Conservation (phyloP, 768 basidiomycete species). For the Cubamyces sp. region DNA sequence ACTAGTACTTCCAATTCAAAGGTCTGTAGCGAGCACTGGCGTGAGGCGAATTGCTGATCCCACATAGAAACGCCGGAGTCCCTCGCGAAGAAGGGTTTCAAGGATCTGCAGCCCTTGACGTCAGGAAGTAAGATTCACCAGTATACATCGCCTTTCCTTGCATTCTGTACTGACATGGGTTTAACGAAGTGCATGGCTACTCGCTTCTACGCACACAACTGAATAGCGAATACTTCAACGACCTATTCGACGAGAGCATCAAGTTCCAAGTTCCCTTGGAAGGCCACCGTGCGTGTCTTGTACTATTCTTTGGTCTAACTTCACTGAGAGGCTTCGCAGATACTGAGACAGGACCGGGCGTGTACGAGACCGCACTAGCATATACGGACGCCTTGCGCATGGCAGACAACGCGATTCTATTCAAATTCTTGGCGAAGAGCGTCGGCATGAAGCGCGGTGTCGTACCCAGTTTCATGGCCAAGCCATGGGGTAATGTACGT, state of each 20-base stretch:
- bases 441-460: conserved; percentile 88
- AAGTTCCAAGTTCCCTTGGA: conserved; percentile 84
- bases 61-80: conserved; percentile 77
- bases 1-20: conserved; percentile 89
- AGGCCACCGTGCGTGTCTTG: conserved; percentile 67
- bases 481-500: conserved; percentile 90
- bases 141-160: not conserved
- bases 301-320: not conserved
- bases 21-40: conserved; percentile 45
- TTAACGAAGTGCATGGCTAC: conserved; percentile 87
- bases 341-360: conserved; percentile 92
- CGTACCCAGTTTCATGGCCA: conserved; percentile 97
- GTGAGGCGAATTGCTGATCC: not conserved
- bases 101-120: conserved; percentile 76
- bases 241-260: conserved; percentile 75
- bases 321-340: conserved; percentile 46
- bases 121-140: conserved; percentile 76
- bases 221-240: conserved; percentile 88
- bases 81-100: conserved; percentile 77
- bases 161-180: not conserved
- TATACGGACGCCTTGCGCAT: conserved; percentile 80
- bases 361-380: conserved; percentile 84
- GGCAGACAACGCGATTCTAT: conserved; percentile 91
- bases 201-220: conserved; percentile 89
- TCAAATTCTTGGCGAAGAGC: conserved; percentile 92